Evolutionary conservation across 139 green algal species (phyloP).

Genomic region (Chlamydomonas sp.): DNA sequence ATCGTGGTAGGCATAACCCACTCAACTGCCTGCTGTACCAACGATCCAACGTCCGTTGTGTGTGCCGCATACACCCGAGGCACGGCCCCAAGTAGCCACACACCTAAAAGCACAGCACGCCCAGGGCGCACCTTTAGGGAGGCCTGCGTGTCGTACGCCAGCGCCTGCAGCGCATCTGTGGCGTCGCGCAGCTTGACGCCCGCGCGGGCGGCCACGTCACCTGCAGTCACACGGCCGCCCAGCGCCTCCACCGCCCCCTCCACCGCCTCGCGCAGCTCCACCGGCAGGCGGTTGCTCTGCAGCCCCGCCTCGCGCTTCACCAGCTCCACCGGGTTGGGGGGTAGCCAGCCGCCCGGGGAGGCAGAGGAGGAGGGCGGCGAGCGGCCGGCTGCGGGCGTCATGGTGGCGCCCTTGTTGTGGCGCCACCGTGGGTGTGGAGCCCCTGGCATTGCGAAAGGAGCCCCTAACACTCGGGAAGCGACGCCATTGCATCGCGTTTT

Average conservation of each 20-base stretch:
- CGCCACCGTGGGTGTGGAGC: no score
- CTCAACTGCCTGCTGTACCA: no score
- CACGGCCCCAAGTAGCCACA: no score
- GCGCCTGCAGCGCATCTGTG: constrained; percentile 82
- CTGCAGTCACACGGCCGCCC: constrained; percentile 61
- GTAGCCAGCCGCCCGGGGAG: no score
- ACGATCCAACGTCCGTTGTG: background rate
- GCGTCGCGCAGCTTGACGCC: constrained; percentile 76
- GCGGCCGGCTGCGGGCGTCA: no score
- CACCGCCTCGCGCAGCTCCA: constrained; percentile 59
- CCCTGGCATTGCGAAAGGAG: no score
- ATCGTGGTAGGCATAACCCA: no score
- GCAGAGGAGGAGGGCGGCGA: no score
- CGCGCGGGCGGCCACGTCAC: constrained; percentile 70
- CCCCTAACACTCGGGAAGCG: no score
- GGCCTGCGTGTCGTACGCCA: constrained; percentile 83
- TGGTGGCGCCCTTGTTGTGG: no score
- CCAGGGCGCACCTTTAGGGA: constrained; percentile 71
- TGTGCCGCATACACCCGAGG: background rate
- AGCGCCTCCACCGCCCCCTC: constrained; percentile 64
- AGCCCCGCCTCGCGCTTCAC: constrained; percentile 56
- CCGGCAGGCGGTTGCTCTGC: constrained; percentile 56
- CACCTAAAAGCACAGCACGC: no score
- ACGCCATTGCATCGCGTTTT: no score
- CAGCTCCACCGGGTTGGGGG: constrained; percentile 42